These are phyloP conservation scores for Suillus subalutaceus DNA, from an alignment of 768 basidiomycete species.

Conservation along the genomic window DNA sequence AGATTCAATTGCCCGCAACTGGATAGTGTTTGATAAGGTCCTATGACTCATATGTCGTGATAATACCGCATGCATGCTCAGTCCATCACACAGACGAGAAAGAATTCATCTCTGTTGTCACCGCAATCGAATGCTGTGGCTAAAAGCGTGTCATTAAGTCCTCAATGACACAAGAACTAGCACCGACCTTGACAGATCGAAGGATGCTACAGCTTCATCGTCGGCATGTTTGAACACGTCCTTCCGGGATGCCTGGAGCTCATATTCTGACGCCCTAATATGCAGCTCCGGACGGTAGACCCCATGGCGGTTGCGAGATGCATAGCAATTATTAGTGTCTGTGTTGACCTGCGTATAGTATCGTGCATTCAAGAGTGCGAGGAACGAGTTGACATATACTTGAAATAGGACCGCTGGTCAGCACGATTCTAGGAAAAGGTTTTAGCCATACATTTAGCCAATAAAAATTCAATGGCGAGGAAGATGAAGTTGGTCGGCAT, in stretches of 20 bases:
- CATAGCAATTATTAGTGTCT: background rate
- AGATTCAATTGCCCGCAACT: too few relatives aligned
- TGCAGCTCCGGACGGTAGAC: background rate
- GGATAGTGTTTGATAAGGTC: too few relatives aligned
- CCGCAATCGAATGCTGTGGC: background rate
- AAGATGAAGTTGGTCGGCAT: slow-evolving; percentile 11
- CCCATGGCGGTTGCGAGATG: background rate
- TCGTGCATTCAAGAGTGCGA: slow-evolving; percentile 6
- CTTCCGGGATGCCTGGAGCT: background rate
- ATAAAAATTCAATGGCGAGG: slow-evolving; percentile 3
- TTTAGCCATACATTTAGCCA: slow-evolving; percentile 2
- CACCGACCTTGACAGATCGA: background rate
- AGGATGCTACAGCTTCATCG: background rate
- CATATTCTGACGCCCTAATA: background rate
- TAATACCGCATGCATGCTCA: too few relatives aligned
- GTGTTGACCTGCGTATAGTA: background rate
- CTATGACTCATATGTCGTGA: too few relatives aligned
- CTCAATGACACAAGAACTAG: background rate
- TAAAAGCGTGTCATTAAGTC: background rate
- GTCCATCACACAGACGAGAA: background rate
- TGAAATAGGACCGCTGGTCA: background rate
- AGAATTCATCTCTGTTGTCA: background rate
- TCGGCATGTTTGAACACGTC: background rate
- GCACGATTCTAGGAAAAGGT: background rate
- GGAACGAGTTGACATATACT: slow-evolving; percentile 4